Conservation (phyloP, 2,329 filamentous ascomycete species). For the Conoideocrella luteorostrata region DNA sequence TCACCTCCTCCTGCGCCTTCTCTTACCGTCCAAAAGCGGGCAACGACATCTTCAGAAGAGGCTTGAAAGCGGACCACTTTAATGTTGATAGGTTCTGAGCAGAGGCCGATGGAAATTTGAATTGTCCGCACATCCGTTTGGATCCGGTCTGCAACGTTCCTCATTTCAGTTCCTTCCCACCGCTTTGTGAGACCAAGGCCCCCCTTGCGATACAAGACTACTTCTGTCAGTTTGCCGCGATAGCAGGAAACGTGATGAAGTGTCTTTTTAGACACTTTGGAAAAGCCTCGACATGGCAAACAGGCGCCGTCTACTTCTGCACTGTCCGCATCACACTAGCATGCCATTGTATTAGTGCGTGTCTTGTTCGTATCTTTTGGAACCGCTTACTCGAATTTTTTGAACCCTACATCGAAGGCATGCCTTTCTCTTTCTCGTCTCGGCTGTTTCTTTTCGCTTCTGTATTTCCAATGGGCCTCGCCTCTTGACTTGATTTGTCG, state of each 20-base stretch:
- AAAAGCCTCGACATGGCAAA: constrained; percentile 31
- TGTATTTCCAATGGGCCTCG: constrained; percentile 16
- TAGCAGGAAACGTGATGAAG: constrained; percentile 39
- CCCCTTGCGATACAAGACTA: constrained; percentile 34
- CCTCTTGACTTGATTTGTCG: neutral
- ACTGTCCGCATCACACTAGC: constrained; percentile 31
- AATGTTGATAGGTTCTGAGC: constrained; percentile 28
- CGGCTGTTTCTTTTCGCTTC: constrained; percentile 25
- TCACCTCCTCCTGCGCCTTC: constrained; percentile 13
- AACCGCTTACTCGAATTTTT: constrained; percentile 32
- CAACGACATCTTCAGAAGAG: constrained; percentile 27
- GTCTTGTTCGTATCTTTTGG: neutral
- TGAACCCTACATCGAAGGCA: constrained; percentile 40
- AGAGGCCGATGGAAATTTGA: constrained; percentile 32
- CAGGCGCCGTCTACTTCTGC: constrained; percentile 29
- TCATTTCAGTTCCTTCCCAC: constrained; percentile 34
- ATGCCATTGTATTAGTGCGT: neutral
- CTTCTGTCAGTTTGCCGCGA: constrained; percentile 36
- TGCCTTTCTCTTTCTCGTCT: constrained; percentile 30
- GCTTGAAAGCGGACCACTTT: constrained; percentile 36
- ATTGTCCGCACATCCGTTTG: constrained; percentile 24
- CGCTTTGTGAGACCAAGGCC: constrained; percentile 37
- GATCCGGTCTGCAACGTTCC: constrained; percentile 32
- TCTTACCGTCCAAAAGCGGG: constrained; percentile 31
- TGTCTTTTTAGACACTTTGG: constrained; percentile 36